Evolutionary conservation across 257 asterid genomes (phyloP), one percentile per base, ranked within the genome.

Genomic region (Scutellaria barbata): DNA sequence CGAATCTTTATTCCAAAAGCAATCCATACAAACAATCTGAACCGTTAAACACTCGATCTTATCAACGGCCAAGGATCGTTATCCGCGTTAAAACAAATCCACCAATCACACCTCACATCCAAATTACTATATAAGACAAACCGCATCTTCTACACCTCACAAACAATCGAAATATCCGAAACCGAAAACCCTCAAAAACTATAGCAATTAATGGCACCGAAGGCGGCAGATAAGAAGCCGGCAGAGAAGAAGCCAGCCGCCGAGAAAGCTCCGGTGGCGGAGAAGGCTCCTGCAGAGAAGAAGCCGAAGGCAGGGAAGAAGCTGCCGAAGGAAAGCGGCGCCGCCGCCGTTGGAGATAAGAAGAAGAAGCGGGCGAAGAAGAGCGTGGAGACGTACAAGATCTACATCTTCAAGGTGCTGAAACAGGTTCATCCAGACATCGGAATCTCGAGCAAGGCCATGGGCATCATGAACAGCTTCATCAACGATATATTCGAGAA

Each of bases 391-490:
- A 87, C 93, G 8, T 87, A 87, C 85, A 87, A 87, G 88, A 87
- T 87, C 87, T 87, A 87, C 77, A 87, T 87, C 78, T 87, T 87
- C 75, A 87, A 87, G 80, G 93, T 87, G 42, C 71, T 87, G 77
- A 87, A 87, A 25, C 90, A 87, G 72, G 93, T 87, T 1, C 93
- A 87, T 18, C 93, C 90, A 0, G 93, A 87, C 22, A 85, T 87
- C 47, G 90, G 93, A 1, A 83, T 87, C 71, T 87, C 93, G 5
- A 87, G 90, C 88, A 87, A 87, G 73, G 90, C 93, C 10, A 87
- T 87, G 93, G 93, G 93, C 0, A 87, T 87, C 45, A 87, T 87
- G 93, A 87, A 85, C 90, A 85, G 89, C 63, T 87, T 87, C 63
- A 87, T 87, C 76, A 85, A 87, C 37, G 90, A 87, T 22, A 87